These are phyloP conservation scores for Stereocaulon alpinum DNA, from an alignment of 495 filamentous ascomycete genomes.

Conservation along the genomic window DNA sequence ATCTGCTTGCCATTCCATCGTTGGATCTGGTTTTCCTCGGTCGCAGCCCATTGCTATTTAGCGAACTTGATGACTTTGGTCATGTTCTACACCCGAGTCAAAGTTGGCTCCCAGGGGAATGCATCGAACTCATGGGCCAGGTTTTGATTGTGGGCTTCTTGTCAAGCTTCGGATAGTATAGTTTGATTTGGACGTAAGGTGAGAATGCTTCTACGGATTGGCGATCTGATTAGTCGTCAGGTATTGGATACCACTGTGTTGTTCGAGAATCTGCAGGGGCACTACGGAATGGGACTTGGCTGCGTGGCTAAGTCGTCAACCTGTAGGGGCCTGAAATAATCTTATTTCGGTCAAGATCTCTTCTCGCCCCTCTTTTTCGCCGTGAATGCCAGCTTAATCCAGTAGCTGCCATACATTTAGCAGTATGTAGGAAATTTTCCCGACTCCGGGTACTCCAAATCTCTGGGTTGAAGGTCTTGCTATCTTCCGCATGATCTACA, in stretches of 20 bases:
- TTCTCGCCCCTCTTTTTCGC: constrained; percentile 27
- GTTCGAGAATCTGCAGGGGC: constrained; percentile 43
- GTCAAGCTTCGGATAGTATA: constrained; percentile 14
- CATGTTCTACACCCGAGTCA: background rate
- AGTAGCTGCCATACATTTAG: constrained; percentile 35
- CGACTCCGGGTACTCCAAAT: constrained; percentile 36
- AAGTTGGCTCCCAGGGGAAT: background rate
- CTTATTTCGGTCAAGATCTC: constrained; percentile 38
- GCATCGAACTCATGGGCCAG: constrained; percentile 1
- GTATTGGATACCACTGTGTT: constrained; percentile 46
- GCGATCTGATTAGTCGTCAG: constrained; percentile 42
- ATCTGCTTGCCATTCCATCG: constrained; percentile 39
- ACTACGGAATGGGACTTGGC: constrained; percentile 20
- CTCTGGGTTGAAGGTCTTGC: background rate
- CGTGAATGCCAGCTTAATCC: constrained; percentile 50
- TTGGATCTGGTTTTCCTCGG: background rate
- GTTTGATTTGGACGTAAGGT: constrained; percentile 37
- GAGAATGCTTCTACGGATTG: constrained; percentile 39
- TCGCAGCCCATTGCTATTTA: background rate
- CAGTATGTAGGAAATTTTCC: constrained; percentile 28
- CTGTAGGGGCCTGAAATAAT: background rate
- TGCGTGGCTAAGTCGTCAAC: too few relatives aligned
- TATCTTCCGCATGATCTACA: background rate
- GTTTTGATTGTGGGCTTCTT: constrained; percentile 8
- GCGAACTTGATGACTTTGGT: background rate